phyloP scores from a whole-genome alignment of 2,329 filamentous ascomycete genomes.

The Neoarthrinium moseri region DNA sequence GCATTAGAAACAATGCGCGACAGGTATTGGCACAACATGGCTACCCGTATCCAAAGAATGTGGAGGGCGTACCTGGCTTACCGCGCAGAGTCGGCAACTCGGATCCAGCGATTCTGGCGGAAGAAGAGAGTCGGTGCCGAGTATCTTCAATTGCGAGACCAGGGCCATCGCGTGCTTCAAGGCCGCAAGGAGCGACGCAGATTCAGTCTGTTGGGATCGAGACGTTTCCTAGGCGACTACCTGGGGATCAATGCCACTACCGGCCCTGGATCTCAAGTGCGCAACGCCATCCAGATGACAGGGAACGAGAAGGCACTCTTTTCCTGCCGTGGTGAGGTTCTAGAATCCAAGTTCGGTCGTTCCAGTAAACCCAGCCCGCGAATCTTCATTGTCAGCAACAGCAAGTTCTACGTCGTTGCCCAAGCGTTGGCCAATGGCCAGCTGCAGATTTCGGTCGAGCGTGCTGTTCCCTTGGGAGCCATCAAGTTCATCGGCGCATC shows the following conservation, averaged over 20 bases:
- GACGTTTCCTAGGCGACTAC: conserved; percentile 93
- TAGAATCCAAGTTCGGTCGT: conserved; percentile 93
- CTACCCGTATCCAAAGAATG: conserved; percentile 91
- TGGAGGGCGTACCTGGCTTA: conserved; percentile 97
- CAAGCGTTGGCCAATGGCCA: conserved; percentile 82
- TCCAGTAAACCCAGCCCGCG: conserved; percentile 92
- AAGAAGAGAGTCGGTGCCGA: conserved; percentile 89
- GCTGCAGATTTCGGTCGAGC: conserved; percentile 76
- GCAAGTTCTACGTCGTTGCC: conserved; percentile 84
- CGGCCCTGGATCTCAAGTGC: conserved; percentile 79
- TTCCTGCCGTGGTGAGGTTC: conserved; percentile 84
- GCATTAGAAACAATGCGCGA: conserved; percentile 97
- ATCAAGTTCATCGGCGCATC: conserved; percentile 87
- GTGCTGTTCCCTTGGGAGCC: conserved; percentile 76
- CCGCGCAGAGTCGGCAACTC: conserved; percentile 84
- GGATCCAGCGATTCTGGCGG: conserved; percentile 94
- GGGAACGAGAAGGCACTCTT: conserved; percentile 77
- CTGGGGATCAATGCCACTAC: conserved; percentile 79
- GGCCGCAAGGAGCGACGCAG: conserved; percentile 87
- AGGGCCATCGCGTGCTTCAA: conserved; percentile 78
- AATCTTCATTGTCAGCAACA: conserved; percentile 79
- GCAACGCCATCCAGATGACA: conserved; percentile 69
- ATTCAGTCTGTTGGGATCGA: conserved; percentile 87
- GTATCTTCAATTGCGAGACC: conserved; percentile 82
- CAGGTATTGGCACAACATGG: conserved; percentile 99